These are phyloP conservation scores for Pisolithus thermaeus DNA, from an alignment of 1,284 basidiomycete genomes.

Conservation along the genomic window DNA sequence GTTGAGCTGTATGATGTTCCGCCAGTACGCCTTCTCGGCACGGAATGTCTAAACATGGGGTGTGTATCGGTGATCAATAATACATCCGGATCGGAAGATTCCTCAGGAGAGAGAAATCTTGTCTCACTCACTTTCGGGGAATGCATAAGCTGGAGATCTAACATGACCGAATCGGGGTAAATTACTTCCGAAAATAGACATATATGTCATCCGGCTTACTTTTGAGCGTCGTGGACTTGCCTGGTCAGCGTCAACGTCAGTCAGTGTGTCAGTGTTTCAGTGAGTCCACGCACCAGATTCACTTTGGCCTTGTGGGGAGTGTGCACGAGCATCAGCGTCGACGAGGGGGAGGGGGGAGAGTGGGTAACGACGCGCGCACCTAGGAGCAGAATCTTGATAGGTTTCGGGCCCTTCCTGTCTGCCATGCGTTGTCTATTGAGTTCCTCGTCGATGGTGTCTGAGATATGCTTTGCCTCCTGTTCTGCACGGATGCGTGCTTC, in stretches of 20 bases:
- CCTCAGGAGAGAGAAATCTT: too few species aligned
- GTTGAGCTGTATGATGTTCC: conserved; percentile 62
- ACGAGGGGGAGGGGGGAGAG: not conserved
- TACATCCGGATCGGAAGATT: not conserved
- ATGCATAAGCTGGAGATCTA: conserved; percentile 38
- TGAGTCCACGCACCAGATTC: conserved; percentile 56
- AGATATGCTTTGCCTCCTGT: conserved; percentile 57
- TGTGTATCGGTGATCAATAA: not conserved
- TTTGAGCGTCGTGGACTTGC: conserved; percentile 62
- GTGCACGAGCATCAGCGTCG: conserved; percentile 2
- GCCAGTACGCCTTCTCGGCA: conserved; percentile 54
- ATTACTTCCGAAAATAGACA: conserved; percentile 1
- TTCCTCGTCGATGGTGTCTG: conserved; percentile 72
- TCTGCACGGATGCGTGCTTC: conserved; percentile 48
- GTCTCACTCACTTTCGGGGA: conserved; percentile 28
- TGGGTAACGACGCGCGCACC: conserved; percentile 39
- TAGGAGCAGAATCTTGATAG: conserved; percentile 62
- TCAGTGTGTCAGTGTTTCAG: too few species aligned
- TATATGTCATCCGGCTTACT: conserved; percentile 36
- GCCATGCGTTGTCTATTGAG: conserved; percentile 56
- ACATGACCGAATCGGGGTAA: not conserved
- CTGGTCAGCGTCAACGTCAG: conserved; percentile 28
- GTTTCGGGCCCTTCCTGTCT: conserved; percentile 51
- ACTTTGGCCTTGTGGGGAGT: conserved; percentile 56
- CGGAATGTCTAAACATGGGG: conserved; percentile 44